These are phyloP conservation scores for Dimocarpus longan DNA, from an alignment of 345 rosid species.

Conservation along the genomic window DNA sequence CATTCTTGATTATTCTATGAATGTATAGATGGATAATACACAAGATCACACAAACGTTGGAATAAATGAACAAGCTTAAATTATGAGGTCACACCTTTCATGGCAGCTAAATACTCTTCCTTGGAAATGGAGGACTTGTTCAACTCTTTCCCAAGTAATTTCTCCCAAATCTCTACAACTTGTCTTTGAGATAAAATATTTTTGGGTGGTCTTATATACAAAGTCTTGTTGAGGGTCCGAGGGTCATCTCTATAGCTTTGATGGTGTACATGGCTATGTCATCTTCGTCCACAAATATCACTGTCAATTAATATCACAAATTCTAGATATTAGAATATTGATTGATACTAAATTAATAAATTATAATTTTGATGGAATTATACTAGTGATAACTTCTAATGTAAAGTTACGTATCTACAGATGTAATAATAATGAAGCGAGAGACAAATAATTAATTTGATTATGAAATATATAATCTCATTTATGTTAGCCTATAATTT, in stretches of 20 bases:
- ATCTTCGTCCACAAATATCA: conserved; percentile 60
- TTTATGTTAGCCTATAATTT: too few relatives aligned
- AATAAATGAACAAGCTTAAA: neutral
- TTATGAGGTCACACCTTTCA: conserved; percentile 43
- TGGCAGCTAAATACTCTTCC: conserved; percentile 57
- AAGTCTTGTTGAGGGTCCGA: conserved; percentile 60
- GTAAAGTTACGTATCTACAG: too few relatives aligned
- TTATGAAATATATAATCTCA: too few relatives aligned
- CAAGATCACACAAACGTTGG: too few relatives aligned
- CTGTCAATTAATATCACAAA: conserved; percentile 28
- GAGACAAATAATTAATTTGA: too few relatives aligned
- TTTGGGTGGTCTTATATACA: conserved; percentile 50
- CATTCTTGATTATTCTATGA: too few relatives aligned
- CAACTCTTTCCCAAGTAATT: conserved; percentile 43
- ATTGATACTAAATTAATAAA: neutral
- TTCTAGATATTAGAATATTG: neutral
- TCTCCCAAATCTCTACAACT: conserved; percentile 69
- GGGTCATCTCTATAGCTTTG: conserved; percentile 70
- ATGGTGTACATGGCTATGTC: conserved; percentile 65
- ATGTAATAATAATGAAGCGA: too few relatives aligned
- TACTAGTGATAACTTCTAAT: too few relatives aligned
- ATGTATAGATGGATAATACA: too few relatives aligned
- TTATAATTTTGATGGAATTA: too few relatives aligned
- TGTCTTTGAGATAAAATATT: conserved; percentile 62
- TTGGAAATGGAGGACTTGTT: conserved; percentile 47